Conservation (phyloP, 2,329 filamentous ascomycete species). For the Diaporthe eres region DNA sequence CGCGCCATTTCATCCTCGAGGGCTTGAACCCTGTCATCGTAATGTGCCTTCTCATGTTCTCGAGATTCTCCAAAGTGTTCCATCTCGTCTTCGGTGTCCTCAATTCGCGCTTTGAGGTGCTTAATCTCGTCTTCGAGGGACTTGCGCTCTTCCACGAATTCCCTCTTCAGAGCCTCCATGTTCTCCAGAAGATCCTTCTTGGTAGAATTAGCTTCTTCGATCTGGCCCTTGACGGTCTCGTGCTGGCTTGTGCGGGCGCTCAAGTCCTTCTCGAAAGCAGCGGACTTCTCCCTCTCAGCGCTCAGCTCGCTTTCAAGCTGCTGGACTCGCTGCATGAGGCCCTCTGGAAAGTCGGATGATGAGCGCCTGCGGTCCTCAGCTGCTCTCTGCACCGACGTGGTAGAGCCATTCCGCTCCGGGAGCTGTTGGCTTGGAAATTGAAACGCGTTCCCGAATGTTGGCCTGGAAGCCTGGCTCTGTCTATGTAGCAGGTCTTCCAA, state of each 20-base stretch:
- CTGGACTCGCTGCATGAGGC: constrained; percentile 61
- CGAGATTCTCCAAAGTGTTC: constrained; percentile 86
- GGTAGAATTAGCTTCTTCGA: constrained; percentile 90
- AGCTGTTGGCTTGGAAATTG: constrained; percentile 62
- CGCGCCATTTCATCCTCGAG: constrained; percentile 81
- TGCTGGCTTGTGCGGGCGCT: constrained; percentile 69
- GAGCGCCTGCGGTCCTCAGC: constrained; percentile 62
- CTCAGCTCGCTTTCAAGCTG: constrained; percentile 85
- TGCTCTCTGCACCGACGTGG: constrained; percentile 59
- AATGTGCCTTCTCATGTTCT: constrained; percentile 82
- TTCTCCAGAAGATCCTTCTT: constrained; percentile 96
- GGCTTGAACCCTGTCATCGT: constrained; percentile 76
- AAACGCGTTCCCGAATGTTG: constrained; percentile 69
- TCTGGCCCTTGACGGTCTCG: constrained; percentile 74
- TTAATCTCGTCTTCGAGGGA: constrained; percentile 86
- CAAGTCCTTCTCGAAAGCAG: constrained; percentile 79
- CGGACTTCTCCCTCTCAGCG: constrained; percentile 77
- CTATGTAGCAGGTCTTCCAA: constrained; percentile 93
- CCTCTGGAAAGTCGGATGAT: constrained; percentile 54
- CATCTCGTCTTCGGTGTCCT: constrained; percentile 93
- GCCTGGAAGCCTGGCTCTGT: constrained; percentile 74
- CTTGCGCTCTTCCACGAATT: constrained; percentile 88
- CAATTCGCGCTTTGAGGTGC: constrained; percentile 80
- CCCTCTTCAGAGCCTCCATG: constrained; percentile 90
- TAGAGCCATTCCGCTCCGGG: constrained; percentile 65